Evolutionary conservation across 345 rosid genomes (phyloP).

Genomic region (Populus simonii): DNA sequence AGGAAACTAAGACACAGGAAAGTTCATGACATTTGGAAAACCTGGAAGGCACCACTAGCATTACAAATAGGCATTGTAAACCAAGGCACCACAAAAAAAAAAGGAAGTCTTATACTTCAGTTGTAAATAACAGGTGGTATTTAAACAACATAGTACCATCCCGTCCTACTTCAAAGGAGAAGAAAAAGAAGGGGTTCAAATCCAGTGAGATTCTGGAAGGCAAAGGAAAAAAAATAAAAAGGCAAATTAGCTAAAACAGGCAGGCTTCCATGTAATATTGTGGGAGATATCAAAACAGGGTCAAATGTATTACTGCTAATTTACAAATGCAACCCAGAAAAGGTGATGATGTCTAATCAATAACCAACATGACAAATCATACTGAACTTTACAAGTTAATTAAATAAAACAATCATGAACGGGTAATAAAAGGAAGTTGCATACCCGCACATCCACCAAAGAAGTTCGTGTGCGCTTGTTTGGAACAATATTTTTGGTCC

Average conservation of each 20-base stretch:
- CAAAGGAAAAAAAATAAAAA: neutral
- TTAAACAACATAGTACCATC: neutral
- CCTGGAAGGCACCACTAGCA: neutral
- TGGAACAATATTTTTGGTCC: constrained; percentile 60
- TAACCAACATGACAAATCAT: neutral
- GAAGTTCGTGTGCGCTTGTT: constrained; percentile 94
- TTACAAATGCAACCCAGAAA: neutral
- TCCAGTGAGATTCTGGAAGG: neutral
- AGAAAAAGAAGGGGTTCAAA: neutral
- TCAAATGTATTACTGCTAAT: neutral
- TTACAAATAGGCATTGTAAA: neutral
- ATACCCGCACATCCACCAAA: constrained; percentile 67
- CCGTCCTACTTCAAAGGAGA: neutral
- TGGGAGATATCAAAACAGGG: neutral
- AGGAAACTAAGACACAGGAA: constrained; percentile 19
- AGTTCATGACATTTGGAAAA: neutral
- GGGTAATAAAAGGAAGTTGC: constrained; percentile 9
- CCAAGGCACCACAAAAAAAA: neutral
- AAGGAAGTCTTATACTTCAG: neutral
- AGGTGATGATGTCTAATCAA: neutral
- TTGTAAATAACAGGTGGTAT: neutral
- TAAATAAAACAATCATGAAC: neutral
- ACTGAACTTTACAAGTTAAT: neutral
- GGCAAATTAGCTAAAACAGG: neutral
- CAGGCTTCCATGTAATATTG: neutral